Base-by-base conservation (phyloP, 768 basidiomycete genomes). In the Gautieria morchelliformis region DNA sequence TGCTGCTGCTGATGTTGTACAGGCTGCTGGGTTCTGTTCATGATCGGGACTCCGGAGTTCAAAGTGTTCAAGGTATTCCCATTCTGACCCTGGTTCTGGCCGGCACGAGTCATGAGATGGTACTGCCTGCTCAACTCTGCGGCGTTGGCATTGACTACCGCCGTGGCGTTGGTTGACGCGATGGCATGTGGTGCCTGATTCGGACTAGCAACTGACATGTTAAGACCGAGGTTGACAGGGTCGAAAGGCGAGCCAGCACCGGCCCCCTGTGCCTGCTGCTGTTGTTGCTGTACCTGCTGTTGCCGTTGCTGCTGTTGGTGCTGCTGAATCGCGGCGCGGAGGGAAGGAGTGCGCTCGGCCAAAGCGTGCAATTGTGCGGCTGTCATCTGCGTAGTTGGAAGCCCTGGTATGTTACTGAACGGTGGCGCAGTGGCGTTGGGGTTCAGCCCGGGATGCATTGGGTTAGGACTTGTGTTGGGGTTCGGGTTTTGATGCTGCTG, bases 21-120 rank as follows among this genome's bases (percentile, higher is more conserved):
- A 35, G 46, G 30, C 32, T 49, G 45, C 37, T 49, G 32, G 1
- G 27, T 4, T 7, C 53, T 40, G 20, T 24, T 45, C 32, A 46
- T 19, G 35, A 24, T 22, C 17, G 27, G 19, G 5, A 24, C 45
- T 19, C 53, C 53, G 14, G 22, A 5, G 37, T 39, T 57, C 8
- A 50, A 14, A 10, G 32, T 22, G 35, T 30, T 30, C 14, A 57
- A 19, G 4, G 56, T 17, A 17, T 50, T 50, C 19, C 56, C 56
- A 39, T 57, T 57, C 32, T 57, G 56, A 15, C 56, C 56, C 24
- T 47, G 46, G 47, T 57, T 57, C 30, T 57, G 56, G 20, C 56
- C 45, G 11, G 56, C 56, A 4, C 46, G 56, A 37, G 45, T 22
- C 45, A 57, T 47, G 4, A 57, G 19, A 5, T 57, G 35, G 14